Conservation (phyloP, 306 rosid genomes). For the Dryas alaskensis region DNA sequence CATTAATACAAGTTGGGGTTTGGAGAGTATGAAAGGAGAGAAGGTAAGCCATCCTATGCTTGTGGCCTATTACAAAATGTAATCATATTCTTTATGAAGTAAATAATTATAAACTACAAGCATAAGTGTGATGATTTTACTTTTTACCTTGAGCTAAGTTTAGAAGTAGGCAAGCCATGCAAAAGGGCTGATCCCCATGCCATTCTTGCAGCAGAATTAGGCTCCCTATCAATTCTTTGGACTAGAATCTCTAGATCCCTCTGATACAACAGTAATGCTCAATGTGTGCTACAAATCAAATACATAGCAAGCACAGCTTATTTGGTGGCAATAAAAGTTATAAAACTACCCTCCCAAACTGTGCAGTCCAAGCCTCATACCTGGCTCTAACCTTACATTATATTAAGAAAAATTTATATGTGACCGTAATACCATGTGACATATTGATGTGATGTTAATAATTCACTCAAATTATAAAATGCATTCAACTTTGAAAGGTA, state of each 20-base stretch:
- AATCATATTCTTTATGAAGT: not conserved
- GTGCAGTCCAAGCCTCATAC: not conserved
- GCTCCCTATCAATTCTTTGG: not conserved
- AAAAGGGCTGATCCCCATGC: not conserved
- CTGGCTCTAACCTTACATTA: not conserved
- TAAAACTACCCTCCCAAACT: too few species aligned
- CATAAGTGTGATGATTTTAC: not conserved
- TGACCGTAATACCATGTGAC: too few species aligned
- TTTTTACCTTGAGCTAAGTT: constrained; percentile 1
- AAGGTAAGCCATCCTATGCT: constrained; percentile 22
- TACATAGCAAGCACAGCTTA: too few species aligned
- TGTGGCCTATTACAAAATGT: constrained; percentile 2
- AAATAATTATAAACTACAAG: not conserved
- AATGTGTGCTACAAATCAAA: too few species aligned
- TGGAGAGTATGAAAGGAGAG: not conserved
- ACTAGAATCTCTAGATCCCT: not conserved
- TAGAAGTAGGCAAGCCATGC: constrained; percentile 17
- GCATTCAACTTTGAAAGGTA: too few species aligned
- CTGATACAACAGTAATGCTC: not conserved
- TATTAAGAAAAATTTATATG: too few species aligned
- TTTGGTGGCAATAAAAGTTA: too few species aligned
- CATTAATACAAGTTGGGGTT: not conserved
- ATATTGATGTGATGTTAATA: too few species aligned
- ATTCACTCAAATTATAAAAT: too few species aligned
- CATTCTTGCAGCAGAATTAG: not conserved